These are phyloP conservation scores for Lodderomyces pseudojiufengensis DNA, from an alignment of 1,139 yeast genomes.

Conservation along the genomic window DNA sequence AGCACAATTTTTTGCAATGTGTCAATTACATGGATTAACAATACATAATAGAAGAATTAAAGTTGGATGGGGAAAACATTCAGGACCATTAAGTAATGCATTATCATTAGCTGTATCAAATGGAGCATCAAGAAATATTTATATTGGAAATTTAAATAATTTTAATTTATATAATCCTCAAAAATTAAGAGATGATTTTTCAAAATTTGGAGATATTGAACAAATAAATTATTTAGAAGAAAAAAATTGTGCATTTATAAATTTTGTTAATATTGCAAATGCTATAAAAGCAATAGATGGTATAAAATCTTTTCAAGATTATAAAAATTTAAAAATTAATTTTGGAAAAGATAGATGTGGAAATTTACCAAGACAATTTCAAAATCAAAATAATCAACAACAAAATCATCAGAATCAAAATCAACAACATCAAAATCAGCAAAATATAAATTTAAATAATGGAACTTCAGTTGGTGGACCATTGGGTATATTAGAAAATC, in stretches of 20 bases:
- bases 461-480: constrained; percentile 10
- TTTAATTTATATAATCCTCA: constrained; percentile 50
- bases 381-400: constrained; percentile 20
- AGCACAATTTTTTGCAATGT: constrained; percentile 87
- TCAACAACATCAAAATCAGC: constrained; percentile 12
- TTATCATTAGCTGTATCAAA: constrained; percentile 83
- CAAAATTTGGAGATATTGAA: constrained; percentile 77
- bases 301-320: constrained; percentile 48
- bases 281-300: constrained; percentile 78
- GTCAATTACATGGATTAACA: constrained; percentile 75
- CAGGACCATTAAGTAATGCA: constrained; percentile 84
- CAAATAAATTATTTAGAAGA: constrained; percentile 74
- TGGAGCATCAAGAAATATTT: constrained; percentile 90
- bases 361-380: constrained; percentile 62
- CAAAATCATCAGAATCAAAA: constrained; percentile 1
- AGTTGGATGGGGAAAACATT: constrained; percentile 96
- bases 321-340: constrained; percentile 63
- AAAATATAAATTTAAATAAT: constrained; percentile 4
- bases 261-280: constrained; percentile 74
- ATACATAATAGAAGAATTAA: constrained; percentile 78
- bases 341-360: constrained; percentile 95
- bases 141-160: constrained; percentile 63
- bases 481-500: constrained; percentile 18
- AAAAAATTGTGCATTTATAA: constrained; percentile 78
- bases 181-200: constrained; percentile 61